Evolutionary conservation across 2,329 filamentous ascomycete species (phyloP).

Genomic region (Dactylella cylindrospora): DNA sequence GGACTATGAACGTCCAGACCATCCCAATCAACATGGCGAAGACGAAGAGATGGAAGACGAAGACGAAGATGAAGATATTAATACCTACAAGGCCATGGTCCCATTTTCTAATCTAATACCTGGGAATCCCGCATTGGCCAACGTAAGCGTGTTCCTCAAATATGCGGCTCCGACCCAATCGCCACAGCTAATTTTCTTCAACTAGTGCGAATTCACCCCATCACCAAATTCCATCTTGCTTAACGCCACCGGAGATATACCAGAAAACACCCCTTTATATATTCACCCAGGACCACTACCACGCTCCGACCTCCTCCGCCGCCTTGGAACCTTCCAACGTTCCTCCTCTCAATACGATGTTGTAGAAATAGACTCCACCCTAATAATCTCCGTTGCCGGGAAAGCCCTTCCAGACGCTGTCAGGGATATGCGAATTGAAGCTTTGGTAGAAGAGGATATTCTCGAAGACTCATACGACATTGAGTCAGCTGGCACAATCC

Average conservation of each 20-base stretch:
- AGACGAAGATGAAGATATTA: slow-evolving; percentile 65
- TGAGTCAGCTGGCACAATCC: slow-evolving; percentile 53
- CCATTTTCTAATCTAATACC: slow-evolving; percentile 89
- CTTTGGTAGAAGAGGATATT: slow-evolving; percentile 55
- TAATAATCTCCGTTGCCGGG: slow-evolving; percentile 55
- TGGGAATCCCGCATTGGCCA: slow-evolving; percentile 78
- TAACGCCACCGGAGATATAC: slow-evolving; percentile 68
- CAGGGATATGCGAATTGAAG: slow-evolving; percentile 52
- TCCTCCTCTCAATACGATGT: slow-evolving; percentile 79
- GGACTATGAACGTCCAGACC: slow-evolving; percentile 63
- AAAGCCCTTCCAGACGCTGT: slow-evolving; percentile 50
- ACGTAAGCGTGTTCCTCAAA: slow-evolving; percentile 63
- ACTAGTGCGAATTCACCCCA: slow-evolving; percentile 50
- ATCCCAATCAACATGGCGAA: slow-evolving; percentile 45
- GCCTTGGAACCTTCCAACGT: slow-evolving; percentile 83
- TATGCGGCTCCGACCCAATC: slow-evolving; percentile 12
- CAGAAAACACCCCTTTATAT: slow-evolving; percentile 72
- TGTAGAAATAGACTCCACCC: slow-evolving; percentile 69
- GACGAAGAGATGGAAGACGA: slow-evolving; percentile 62
- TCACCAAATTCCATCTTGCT: slow-evolving; percentile 66
- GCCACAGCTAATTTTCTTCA: slow-evolving; percentile 61
- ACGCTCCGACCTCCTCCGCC: slow-evolving; percentile 75
- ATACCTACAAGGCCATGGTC: slow-evolving; percentile 73
- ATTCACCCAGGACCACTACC: slow-evolving; percentile 88
- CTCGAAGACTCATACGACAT: slow-evolving; percentile 75